Evolutionary conservation across 139 green algal genomes (phyloP), one percentile per base, ranked within the genome.

Genomic region (Haematococcus lacustris): DNA sequence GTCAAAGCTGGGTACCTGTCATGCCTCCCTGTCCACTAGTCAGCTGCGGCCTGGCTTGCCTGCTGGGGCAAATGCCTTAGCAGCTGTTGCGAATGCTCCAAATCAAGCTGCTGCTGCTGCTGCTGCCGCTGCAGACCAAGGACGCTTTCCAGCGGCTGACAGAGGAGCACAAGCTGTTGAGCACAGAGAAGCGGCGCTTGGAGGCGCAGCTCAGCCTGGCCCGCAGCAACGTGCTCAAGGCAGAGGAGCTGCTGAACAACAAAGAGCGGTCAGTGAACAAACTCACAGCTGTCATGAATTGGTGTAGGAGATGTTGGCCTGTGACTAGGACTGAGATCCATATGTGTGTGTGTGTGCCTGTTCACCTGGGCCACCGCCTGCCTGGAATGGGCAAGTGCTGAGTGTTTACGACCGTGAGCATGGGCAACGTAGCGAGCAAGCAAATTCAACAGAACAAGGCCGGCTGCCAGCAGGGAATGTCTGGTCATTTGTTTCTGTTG

Each of bases 241-340:
- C 71, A 13, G 71, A 76, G 43, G 71, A 76, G 61, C 60, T 76
- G 61, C 61, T 76, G 4, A 76, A 76, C 38, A 66, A 76, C 30
- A 63, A 65, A 32, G 71, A 76, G 60, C 34, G 69, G 57, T 64
- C 21, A 26, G 57, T n/a, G n/a, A n/a, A n/a, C n/a, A n/a, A n/a
- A n/a, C n/a, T n/a, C n/a, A n/a, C n/a, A n/a, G n/a, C n/a, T n/a
- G n/a, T n/a, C n/a, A n/a, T n/a, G n/a, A n/a, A n/a, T n/a, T n/a
- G n/a, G n/a, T n/a, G n/a, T n/a, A n/a, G n/a, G n/a, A n/a, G n/a
- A n/a, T n/a, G n/a, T n/a, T n/a, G n/a, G n/a, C n/a, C n/a, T n/a
- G n/a, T n/a, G n/a, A n/a, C n/a, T n/a, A n/a, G n/a, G n/a, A n/a
- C n/a, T n/a, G n/a, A n/a, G n/a, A n/a, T n/a, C n/a, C n/a, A n/a